Base-by-base conservation (phyloP, 1,284 basidiomycete genomes). In the Singerocomus inundabilis region DNA sequence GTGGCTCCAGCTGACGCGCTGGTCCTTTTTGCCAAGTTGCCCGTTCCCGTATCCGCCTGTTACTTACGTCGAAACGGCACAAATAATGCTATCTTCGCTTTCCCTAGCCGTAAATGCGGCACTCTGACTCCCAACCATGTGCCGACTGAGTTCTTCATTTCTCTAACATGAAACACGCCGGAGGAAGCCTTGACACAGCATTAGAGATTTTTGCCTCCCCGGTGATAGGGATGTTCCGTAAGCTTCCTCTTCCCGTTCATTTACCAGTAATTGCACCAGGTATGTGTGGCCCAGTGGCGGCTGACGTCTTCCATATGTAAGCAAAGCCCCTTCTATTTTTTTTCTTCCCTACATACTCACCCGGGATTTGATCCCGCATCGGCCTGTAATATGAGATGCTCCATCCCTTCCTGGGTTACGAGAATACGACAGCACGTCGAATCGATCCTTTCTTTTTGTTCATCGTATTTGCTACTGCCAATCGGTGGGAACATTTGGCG, bases 151-250 rank as follows among this genome's bases (percentile, higher is more conserved):
- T 21, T 21, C 35, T 34, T 46, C 45, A 40, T 56, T 49, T 48
- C 31, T 41, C 37, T n/a, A 33, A 49, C 44, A 55, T 50, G 59
- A 64, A 54, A 33, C 33, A 32, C 34, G 41, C 39, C 41, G 6
- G 13, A 41, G 38, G 49, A 60, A 60, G 44, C 24, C 16, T 33
- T 7, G 3, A 24, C 60, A 62, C 60, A 62, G 60, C 63, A 66
- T 62, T 36, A 52, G 39, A 32, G 7, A 21, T 37, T 62, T 66
- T 48, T 55, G 34, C 43, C 42, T 41, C 51, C n/a, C 59, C 60
- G 61, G 61, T 56, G 46, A 42, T 44, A 57, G 48, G 60, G 39
- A 25, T 15, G 28, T 63, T 47, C n/a, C 62, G 59, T 63, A 61
- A 44, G 44, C 5, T 12, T 13, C 37, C 46, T 24, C 2, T 45